phyloP scores from a whole-genome alignment of 192 early-diverging fungal genomes.

The Pecoramyces ruminantium region DNA sequence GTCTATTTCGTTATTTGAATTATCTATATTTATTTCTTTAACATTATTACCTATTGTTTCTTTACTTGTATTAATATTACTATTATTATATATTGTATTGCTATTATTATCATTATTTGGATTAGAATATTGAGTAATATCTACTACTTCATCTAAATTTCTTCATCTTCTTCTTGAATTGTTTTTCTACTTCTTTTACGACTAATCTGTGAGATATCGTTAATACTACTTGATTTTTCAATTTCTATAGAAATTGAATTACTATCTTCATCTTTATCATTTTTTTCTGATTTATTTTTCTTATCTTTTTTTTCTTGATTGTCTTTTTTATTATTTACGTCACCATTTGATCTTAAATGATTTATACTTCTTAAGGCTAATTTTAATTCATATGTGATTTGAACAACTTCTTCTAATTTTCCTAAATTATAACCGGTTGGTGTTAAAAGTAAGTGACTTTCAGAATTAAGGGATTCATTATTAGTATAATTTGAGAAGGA shows the following conservation, averaged over 20 bases:
- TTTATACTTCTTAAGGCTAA: not conserved
- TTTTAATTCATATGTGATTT: not conserved
- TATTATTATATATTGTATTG: not conserved
- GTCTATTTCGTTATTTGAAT: too few relatives aligned
- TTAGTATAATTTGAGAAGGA: not conserved
- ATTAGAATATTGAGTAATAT: not conserved
- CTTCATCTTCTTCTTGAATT: not conserved
- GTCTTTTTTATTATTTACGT: not conserved
- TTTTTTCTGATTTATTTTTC: not conserved
- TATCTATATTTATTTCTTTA: not conserved
- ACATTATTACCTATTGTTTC: not conserved
- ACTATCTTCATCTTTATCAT: not conserved
- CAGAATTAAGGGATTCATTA: not conserved
- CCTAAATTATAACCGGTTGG: not conserved
- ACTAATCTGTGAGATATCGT: not conserved
- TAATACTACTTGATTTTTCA: not conserved
- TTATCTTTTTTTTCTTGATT: not conserved
- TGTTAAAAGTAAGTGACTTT: not conserved
- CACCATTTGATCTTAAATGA: too few relatives aligned
- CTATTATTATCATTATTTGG: not conserved
- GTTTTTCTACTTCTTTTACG: not conserved
- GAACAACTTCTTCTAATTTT: not conserved
- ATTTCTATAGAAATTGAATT: not conserved
- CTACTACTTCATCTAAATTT: too few relatives aligned
- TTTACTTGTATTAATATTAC: too few relatives aligned